Evolutionary conservation across 495 filamentous ascomycete genomes (phyloP), one percentile per base, ranked within the genome.

Genomic region (Polyplosphaeria fusca): DNA sequence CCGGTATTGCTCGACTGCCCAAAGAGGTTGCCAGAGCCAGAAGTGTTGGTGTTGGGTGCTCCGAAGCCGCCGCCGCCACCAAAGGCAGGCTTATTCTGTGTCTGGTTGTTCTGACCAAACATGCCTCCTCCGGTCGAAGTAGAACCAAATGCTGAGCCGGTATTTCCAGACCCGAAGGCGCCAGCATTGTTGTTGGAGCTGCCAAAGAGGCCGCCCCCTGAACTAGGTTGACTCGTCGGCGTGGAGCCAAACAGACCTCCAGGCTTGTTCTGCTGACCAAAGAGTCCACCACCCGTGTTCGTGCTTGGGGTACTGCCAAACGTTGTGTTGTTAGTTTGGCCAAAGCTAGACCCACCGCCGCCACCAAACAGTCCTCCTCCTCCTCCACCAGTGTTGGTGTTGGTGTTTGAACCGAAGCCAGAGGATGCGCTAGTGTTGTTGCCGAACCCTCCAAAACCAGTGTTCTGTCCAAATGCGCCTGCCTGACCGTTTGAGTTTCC

Each of bases 401-500:
- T 69, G 50, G 70, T 60, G 18, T 77, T 77, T 58, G 80, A 79
- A 2, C 73, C 78, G 58, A 80, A 79, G 2, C 72, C 61, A 18
- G 70, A 63, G 16, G 63, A 66, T 26, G 77, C 71, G 26, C 60
- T 75, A 13, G 61, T 65, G 14, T 64, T 71, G 44, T 68, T 77
- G 20, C 76, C 77, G 55, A 81, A 82, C 5, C 75, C 75, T 47
- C 79, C 80, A 69, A 89, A 88, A 19, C 77, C 76, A 24, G 82
- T 83, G 54, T 70, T 73, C 47, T 75, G 70, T 5, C 93, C 93
- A 67, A 98, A 98, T 3, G 86, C 88, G 27, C 89, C 89, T 38
- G 86, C 80, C 67, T 88, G 86, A 45, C 88, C 89, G 52, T 87
- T 88, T 19, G 80, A 77, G 61, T 89, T 92, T 5, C 90, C 93